A percentile compares a stretch with the other conserved stretches of the same genome.
Evolutionary conservation across 495 filamentous ascomycete genomes (phyloP).

Genomic region (Penicillium daleae): DNA sequence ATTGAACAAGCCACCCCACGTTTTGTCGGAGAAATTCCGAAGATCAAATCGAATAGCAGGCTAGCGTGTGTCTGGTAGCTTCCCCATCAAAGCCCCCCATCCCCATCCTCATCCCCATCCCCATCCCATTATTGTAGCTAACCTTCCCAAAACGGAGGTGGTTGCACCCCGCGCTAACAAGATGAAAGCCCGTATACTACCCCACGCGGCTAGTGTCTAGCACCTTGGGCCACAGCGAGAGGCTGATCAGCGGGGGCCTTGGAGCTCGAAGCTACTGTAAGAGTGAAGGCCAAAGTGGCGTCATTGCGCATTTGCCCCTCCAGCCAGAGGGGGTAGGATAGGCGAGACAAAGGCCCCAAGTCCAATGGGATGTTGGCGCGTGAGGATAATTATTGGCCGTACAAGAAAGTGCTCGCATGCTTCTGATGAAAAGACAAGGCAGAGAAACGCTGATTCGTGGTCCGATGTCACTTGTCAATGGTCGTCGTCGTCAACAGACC

Average conservation of each 20-base stretch:
- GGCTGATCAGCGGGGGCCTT: background rate
- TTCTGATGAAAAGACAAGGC: background rate
- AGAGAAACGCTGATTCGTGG: background rate
- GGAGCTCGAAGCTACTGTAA: background rate
- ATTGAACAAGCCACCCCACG: conserved; percentile 10
- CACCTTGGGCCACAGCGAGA: background rate
- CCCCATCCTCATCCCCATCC: background rate
- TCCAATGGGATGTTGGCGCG: background rate
- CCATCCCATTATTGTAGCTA: background rate
- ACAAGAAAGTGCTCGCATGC: background rate
- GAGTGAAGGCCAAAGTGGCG: background rate
- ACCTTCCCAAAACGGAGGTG: background rate
- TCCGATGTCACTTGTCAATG: background rate
- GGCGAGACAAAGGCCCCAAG: background rate
- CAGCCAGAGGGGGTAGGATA: background rate
- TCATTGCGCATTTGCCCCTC: conserved; percentile 9
- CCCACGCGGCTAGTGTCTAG: background rate
- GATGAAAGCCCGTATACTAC: background rate
- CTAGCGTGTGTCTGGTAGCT: background rate
- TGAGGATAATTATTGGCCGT: background rate
- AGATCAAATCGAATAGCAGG: background rate
- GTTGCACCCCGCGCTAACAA: conserved; percentile 8
- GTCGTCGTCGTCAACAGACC: background rate
- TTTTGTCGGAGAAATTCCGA: conserved; percentile 14
- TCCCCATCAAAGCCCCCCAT: too few relatives aligned